These are phyloP conservation scores for Carex kokanica DNA, from an alignment of 176 grass and related monocot species.

Conservation along the genomic window DNA sequence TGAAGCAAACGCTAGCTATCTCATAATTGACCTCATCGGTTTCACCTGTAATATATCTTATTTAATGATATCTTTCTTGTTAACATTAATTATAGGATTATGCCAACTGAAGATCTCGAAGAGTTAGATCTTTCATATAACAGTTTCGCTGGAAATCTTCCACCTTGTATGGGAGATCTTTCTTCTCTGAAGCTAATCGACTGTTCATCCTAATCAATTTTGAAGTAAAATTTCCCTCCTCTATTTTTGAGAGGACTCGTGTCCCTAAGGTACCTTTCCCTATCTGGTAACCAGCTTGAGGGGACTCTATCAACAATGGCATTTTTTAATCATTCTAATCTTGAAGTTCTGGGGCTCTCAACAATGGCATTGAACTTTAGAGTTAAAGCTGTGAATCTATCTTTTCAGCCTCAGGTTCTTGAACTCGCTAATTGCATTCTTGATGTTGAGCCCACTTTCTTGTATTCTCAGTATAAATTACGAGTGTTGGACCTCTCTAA, in stretches of 20 bases:
- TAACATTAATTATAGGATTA: not conserved
- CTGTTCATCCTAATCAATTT: conserved; percentile 12
- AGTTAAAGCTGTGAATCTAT: not conserved
- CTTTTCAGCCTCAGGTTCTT: conserved; percentile 21
- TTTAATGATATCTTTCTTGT: not conserved
- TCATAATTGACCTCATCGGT: not conserved
- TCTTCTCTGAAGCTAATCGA: not conserved
- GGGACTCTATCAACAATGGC: not conserved
- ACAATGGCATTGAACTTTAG: not conserved
- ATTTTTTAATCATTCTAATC: not conserved
- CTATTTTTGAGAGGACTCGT: not conserved
- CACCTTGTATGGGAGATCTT: conserved; percentile 1
- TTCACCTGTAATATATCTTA: no score
- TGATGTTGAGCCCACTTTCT: no score
- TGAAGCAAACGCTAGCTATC: not conserved
- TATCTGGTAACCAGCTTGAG: no score
- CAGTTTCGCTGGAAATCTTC: not conserved
- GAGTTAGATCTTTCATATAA: not conserved
- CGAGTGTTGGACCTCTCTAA: no score
- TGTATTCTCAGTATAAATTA: no score
- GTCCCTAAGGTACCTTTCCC: not conserved
- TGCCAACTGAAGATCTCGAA: not conserved
- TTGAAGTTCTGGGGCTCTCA: not conserved
- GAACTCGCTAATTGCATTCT: conserved; percentile 30
- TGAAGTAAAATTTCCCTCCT: not conserved